Percentiles rank a stretch among this genome's conserved stretches.
Evolutionary conservation across 306 rosid genomes (phyloP).

Genomic region (Cicer cuneatum): DNA sequence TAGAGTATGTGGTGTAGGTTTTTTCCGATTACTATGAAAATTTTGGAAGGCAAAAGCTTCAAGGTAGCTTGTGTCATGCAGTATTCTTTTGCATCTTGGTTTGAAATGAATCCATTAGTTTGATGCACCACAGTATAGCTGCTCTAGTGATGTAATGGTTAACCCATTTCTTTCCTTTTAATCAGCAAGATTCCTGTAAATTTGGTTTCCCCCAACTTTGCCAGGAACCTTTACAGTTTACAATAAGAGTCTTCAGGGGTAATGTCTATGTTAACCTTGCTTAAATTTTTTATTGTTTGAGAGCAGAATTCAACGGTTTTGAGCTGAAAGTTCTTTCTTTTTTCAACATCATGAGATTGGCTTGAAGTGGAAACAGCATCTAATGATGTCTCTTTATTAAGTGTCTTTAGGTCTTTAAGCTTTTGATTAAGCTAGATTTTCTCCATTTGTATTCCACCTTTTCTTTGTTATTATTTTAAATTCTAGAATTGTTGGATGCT

Average conservation of each 20-base stretch:
- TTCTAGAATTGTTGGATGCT: constrained; percentile 30
- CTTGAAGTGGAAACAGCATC: constrained; percentile 12
- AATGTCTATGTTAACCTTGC: not conserved
- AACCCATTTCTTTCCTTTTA: constrained; percentile 1
- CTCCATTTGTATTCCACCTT: not conserved
- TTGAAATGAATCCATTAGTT: not conserved
- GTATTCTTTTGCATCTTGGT: not conserved
- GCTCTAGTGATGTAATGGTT: not conserved
- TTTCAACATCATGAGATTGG: not conserved
- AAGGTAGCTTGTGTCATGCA: not conserved
- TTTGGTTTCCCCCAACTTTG: not conserved
- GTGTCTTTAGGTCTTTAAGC: constrained; percentile 24
- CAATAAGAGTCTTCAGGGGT: not conserved
- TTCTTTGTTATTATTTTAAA: constrained; percentile 4
- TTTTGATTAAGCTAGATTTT: constrained; percentile 21
- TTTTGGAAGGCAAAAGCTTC: constrained; percentile 19
- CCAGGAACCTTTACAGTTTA: not conserved
- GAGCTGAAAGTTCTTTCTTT: constrained; percentile 11
- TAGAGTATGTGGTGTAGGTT: not conserved
- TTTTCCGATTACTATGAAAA: not conserved
- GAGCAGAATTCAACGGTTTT: not conserved
- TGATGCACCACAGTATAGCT: not conserved
- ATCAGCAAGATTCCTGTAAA: not conserved
- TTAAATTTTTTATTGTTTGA: constrained; percentile 11
- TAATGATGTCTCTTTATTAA: not conserved